Base-by-base conservation (phyloP, 2,329 filamentous ascomycete genomes). In the Periconia sp. region DNA sequence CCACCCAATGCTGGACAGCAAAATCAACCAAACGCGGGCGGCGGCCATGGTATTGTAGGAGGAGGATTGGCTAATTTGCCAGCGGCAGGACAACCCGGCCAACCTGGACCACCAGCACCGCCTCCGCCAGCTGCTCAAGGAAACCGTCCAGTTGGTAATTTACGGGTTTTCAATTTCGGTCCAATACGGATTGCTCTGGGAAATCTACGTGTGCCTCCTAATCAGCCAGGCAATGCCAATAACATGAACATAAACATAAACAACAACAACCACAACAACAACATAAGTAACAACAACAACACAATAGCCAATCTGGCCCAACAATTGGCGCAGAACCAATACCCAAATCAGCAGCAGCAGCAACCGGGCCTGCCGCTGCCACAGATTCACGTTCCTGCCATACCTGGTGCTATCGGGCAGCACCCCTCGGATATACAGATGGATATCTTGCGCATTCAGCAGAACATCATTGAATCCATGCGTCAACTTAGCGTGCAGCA, bases 91-190 rank as follows among this genome's bases (percentile, higher is more conserved):
- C 33, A 37, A 37, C 33, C 33, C 33, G 56, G 41, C 11, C 57
- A 54, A 40, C 51, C 52, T 19, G 61, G 52, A 11, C 68, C 70
- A 48, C 60, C 64, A 45, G 57, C 55, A 23, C 61, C 54, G 18
- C 63, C 60, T 33, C 60, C 54, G 19, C 54, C 54, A 19, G 59
- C 55, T 53, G 56, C 50, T 1, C 62, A 62, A 17, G 59, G 54
- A 23, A 66, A 67, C 44, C 52, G 54, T 37, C 64, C 66, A 9
- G 62, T 56, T 20, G 67, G 64, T 17, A 71, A 73, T 41, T 61
- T 73, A 59, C 67, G 71, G 6, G 67, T 73, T 1, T 73, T 71
- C 64, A 73, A 72, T 47, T 60, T 74, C 41, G 71, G 71, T 9
- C 71, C 70, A 2, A 61, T 74, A 49, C 58, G 71, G 18, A 60